Evolutionary conservation across 2,329 filamentous ascomycete species (phyloP), one percentile per base, ranked within the genome.

Genomic region (Alternaria longipes): DNA sequence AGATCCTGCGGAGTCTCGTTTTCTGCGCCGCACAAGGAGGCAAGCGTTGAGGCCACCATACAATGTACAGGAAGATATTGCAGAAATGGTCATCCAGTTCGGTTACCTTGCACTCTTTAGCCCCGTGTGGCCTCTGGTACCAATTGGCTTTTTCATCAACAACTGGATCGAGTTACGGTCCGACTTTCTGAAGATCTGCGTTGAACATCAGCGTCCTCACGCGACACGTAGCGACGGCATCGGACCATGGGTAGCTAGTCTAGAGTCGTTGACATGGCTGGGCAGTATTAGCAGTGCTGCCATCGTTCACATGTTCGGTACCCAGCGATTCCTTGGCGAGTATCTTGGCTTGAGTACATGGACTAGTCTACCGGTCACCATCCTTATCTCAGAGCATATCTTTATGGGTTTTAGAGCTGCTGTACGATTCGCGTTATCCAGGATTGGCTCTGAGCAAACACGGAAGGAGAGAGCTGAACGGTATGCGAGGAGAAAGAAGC

Each of bases 21-120:
- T 77, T 18, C 69, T 78, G 32, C 63, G 67, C 8, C 67, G 72
- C 28, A 71, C 72, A 2, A 69, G 75, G 30, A 73, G 65, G 24
- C 72, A 78, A 59, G 74, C 74, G 4, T 34, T 70, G 7, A 64
- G 74, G 4, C 64, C 71, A 14, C 52, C 59, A 18, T 78, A 78
- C 60, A 73, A 78, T n/a, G 75, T 78, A 1, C 74, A 76, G 24
- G 75, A 77, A 18, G 74, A 77, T 44, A 68, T 76, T 40, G 68
- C 68, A 0, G 74, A 78, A 54, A 77, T 78, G 74, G 75, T 78
- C 8, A 71, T 77, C 16, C 75, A 78, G 49, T 77, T 75, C 46
- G 74, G 75, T 3, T 78, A 78, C 44, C 68, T 78, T 8, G 71
- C 75, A 1, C 63, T 78, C 5, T 78, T 78, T 59, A 74, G 70